Conservation (phyloP, 345 rosid genomes). For the Excoecaria agallocha region DNA sequence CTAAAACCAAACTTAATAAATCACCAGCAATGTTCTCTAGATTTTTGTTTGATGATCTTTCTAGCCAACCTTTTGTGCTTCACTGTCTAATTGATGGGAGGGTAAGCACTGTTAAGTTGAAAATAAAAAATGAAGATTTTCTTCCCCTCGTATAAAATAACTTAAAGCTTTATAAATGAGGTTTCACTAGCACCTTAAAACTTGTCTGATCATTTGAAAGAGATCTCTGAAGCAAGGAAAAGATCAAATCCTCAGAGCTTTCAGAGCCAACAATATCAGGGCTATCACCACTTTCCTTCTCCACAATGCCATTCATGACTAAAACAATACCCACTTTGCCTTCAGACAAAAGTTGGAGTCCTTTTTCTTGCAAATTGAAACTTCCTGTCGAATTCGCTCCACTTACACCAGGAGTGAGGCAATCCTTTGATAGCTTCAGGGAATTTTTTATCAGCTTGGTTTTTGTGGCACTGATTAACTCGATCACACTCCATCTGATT, state of each 20-base stretch:
- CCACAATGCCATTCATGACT: slow-evolving; percentile 38
- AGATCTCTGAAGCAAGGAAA: slow-evolving; percentile 34
- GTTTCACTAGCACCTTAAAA: slow-evolving; percentile 45
- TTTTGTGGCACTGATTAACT: slow-evolving; percentile 40
- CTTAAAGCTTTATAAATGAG: slow-evolving; percentile 11
- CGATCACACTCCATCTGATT: slow-evolving; percentile 48
- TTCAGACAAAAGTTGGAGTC: slow-evolving; percentile 44
- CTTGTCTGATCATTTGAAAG: slow-evolving; percentile 46
- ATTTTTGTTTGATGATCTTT: not conserved
- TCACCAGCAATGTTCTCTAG: not conserved
- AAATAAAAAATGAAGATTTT: not conserved
- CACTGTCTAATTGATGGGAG: not conserved
- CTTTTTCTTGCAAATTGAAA: slow-evolving; percentile 47
- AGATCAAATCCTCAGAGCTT: slow-evolving; percentile 15
- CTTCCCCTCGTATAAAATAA: not conserved
- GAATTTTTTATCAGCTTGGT: slow-evolving; percentile 36
- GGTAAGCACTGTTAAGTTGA: slow-evolving; percentile 15
- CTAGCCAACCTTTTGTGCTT: not conserved
- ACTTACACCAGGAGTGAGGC: slow-evolving; percentile 36
- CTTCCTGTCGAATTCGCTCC: slow-evolving; percentile 37
- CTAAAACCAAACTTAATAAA: not conserved
- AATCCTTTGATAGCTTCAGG: slow-evolving; percentile 42
- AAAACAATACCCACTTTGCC: slow-evolving; percentile 68
- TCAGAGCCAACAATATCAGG: slow-evolving; percentile 8
- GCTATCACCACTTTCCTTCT: slow-evolving; percentile 23